Conservation (phyloP, 2,329 filamentous ascomycete genomes). For the Colletotrichum chlorophyti region DNA sequence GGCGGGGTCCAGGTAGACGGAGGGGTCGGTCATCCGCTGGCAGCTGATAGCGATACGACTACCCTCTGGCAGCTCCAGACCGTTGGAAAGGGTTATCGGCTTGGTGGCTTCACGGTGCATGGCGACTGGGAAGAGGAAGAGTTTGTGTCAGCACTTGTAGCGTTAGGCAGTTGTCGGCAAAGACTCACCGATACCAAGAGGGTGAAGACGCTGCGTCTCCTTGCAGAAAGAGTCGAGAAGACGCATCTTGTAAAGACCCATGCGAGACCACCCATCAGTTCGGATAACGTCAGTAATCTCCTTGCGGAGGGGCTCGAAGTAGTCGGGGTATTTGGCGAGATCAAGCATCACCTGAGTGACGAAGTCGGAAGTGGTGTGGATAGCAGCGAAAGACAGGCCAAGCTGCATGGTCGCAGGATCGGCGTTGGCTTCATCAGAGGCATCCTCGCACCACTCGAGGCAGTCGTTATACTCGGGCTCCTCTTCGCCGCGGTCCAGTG, state of each 20-base stretch:
- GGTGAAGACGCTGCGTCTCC: slow-evolving; percentile 17
- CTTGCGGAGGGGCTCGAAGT: slow-evolving; percentile 32
- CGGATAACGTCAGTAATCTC: slow-evolving; percentile 32
- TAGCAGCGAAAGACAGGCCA: slow-evolving; percentile 32
- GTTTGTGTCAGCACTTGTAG: too few relatives aligned
- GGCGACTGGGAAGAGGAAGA: slow-evolving; percentile 9
- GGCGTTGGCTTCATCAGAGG: slow-evolving; percentile 7
- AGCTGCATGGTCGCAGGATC: slow-evolving; percentile 31
- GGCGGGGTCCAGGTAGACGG: slow-evolving; percentile 12
- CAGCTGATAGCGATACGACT: slow-evolving; percentile 19
- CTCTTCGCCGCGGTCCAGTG: slow-evolving; percentile 17
- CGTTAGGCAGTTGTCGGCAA: too few relatives aligned
- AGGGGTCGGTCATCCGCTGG: slow-evolving; percentile 10
- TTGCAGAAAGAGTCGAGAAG: slow-evolving; percentile 24
- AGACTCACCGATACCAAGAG: slow-evolving; percentile 11
- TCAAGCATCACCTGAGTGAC: slow-evolving; percentile 32
- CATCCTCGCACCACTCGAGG: slow-evolving; percentile 33
- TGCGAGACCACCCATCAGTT: slow-evolving; percentile 26
- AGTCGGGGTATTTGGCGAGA: slow-evolving; percentile 31
- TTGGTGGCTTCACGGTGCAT: slow-evolving; percentile 24
- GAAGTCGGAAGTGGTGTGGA: slow-evolving; percentile 34
- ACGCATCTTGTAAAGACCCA: slow-evolving; percentile 26
- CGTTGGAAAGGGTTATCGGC: slow-evolving; percentile 22
- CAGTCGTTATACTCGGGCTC: slow-evolving; percentile 29
- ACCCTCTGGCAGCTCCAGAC: slow-evolving; percentile 19